Evolutionary conservation across 495 filamentous ascomycete genomes (phyloP).

Genomic region (Bacidia gigantensis): DNA sequence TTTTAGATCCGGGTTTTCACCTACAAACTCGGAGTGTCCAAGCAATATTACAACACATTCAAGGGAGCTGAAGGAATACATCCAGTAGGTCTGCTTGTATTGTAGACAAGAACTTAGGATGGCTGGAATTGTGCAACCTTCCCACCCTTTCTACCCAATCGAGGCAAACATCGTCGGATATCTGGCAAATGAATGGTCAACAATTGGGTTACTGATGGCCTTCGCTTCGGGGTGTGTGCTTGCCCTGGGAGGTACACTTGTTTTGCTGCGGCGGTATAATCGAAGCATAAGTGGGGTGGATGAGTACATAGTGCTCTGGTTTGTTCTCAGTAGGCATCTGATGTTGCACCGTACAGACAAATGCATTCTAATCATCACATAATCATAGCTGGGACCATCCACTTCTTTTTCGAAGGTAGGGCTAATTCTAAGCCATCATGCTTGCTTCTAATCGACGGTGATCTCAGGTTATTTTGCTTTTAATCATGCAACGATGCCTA

Average conservation of each 20-base stretch:
- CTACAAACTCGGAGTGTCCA: too few species aligned
- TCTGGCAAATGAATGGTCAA: constrained; percentile 41
- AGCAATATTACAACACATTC: too few species aligned
- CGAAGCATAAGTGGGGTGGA: constrained; percentile 36
- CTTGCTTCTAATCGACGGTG: too few species aligned
- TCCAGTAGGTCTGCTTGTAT: background rate
- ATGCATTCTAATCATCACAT: background rate
- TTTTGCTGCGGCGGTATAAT: constrained; percentile 32
- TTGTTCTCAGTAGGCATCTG: constrained; percentile 41
- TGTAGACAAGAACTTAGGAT: background rate
- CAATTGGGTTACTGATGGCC: constrained; percentile 37
- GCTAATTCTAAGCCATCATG: too few species aligned
- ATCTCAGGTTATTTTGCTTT: constrained; percentile 56
- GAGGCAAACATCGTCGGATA: constrained; percentile 48
- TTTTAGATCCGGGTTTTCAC: too few species aligned
- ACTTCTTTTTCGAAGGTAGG: constrained; percentile 65
- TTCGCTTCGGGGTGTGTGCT: constrained; percentile 37
- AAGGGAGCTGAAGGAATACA: background rate
- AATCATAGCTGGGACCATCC: constrained; percentile 46
- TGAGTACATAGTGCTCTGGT: constrained; percentile 49
- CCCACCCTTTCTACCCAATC: constrained; percentile 62
- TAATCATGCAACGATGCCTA: constrained; percentile 47
- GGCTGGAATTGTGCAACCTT: constrained; percentile 7
- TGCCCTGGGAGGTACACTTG: constrained; percentile 38
- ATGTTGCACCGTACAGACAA: background rate